phyloP scores from a whole-genome alignment of 495 filamentous ascomycete genomes.

The Thermochaetoides thermophila region DNA sequence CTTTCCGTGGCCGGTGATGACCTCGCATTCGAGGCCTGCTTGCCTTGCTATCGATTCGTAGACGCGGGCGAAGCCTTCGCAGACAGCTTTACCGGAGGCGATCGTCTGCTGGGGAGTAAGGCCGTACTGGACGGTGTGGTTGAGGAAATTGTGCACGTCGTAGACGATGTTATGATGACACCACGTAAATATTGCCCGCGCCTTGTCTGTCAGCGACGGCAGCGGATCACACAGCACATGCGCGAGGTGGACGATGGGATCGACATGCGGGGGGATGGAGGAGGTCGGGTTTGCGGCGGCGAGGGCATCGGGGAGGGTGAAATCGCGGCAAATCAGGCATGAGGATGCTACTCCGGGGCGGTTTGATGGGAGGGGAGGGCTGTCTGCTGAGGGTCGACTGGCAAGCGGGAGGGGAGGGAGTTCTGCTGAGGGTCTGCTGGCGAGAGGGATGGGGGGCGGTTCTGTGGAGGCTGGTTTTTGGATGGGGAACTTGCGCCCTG shows the following conservation, averaged over 20 bases:
- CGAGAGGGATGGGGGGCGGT: slow-evolving; percentile 12
- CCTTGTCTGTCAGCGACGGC: slow-evolving; percentile 71
- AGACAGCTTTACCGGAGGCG: slow-evolving; percentile 66
- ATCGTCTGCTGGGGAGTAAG: slow-evolving; percentile 54
- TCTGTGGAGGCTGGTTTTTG: too few species aligned
- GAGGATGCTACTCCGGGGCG: too few species aligned
- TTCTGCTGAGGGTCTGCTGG: too few species aligned
- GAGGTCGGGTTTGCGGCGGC: slow-evolving; percentile 62
- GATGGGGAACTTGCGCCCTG: too few species aligned
- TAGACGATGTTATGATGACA: slow-evolving; percentile 87
- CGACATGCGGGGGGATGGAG: slow-evolving; percentile 49
- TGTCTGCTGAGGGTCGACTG: neutral
- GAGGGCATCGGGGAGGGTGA: slow-evolving; percentile 61
- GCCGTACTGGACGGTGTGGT: slow-evolving; percentile 42
- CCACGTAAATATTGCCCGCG: slow-evolving; percentile 86
- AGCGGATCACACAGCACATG: slow-evolving; percentile 66
- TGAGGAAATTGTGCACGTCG: slow-evolving; percentile 64
- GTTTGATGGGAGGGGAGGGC: too few species aligned
- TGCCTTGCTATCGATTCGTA: slow-evolving; percentile 58
- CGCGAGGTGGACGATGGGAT: slow-evolving; percentile 55
- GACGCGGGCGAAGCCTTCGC: slow-evolving; percentile 79
- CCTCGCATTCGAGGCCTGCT: slow-evolving; percentile 55
- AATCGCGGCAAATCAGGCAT: slow-evolving; percentile 79
- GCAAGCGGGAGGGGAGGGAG: slow-evolving; percentile 16
- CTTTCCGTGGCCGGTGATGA: slow-evolving; percentile 73